Evolutionary conservation across 2,329 filamentous ascomycete species (phyloP).

Genomic region (Penicillium sp.): DNA sequence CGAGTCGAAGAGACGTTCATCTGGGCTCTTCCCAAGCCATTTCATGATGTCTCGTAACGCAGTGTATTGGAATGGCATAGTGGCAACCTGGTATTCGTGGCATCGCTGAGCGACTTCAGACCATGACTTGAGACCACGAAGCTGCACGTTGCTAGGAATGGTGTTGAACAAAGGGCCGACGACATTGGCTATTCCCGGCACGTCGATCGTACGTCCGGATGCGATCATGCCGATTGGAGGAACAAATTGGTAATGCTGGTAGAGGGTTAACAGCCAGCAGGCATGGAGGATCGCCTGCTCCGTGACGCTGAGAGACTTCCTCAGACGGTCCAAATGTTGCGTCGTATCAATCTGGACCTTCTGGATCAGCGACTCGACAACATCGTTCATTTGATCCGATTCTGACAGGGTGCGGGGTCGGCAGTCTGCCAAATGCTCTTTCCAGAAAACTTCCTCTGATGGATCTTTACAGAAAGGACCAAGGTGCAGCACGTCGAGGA

Average conservation of each 20-base stretch:
- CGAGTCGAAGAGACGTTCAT: constrained; percentile 71
- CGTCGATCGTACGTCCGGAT: constrained; percentile 74
- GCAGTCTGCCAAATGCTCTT: constrained; percentile 53
- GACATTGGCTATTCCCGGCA: constrained; percentile 64
- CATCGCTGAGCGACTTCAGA: constrained; percentile 63
- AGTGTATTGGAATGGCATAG: constrained; percentile 75
- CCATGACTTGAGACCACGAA: constrained; percentile 58
- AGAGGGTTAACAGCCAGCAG: constrained; percentile 69
- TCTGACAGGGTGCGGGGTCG: constrained; percentile 23
- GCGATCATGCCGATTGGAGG: constrained; percentile 73
- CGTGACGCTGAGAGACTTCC: constrained; percentile 68
- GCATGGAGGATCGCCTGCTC: constrained; percentile 79
- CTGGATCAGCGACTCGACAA: constrained; percentile 12
- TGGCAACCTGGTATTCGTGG: constrained; percentile 70
- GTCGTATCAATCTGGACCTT: constrained; percentile 40
- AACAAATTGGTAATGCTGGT: constrained; percentile 52
- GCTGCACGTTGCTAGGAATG: constrained; percentile 67
- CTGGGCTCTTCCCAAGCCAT: constrained; percentile 65
- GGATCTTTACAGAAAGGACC: constrained; percentile 64
- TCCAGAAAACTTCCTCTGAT: constrained; percentile 70
- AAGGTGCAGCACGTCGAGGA: constrained; percentile 67
- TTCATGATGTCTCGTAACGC: constrained; percentile 79
- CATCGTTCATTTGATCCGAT: constrained; percentile 18
- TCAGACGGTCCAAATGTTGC: constrained; percentile 54
- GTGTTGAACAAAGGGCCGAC: constrained; percentile 92